Base-by-base conservation (phyloP, 495 filamentous ascomycete species). In the Penicillium odoratum region DNA sequence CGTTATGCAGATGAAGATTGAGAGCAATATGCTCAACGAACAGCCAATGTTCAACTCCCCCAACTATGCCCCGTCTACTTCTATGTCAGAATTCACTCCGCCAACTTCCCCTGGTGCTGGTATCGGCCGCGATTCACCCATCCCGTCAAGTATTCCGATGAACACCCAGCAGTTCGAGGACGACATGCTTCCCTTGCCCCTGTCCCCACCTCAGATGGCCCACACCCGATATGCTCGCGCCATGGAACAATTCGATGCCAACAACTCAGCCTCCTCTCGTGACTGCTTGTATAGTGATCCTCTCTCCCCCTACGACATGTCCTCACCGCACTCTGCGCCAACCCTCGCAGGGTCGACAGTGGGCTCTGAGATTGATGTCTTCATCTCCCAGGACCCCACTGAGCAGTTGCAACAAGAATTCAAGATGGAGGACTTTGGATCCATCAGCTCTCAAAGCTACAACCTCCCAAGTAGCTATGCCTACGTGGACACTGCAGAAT, bases 31-130 rank as follows among this genome's bases (percentile, higher is more conserved):
- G 15, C 44, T 53, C 31, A 65, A 77, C 11, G 65, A 78, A 34
- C 67, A 70, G 47, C 66, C 67, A 5, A 61, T 74, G 13, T 78
- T 81, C 54, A 67, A 64, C 51, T 69, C 74, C 50, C 68, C 72
- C 9, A 71, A 77, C 21, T 78, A 79, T 56, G 70, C 69, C 6
- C 60, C 77, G n/a, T 73, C 76, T 9, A 65, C 67, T 11, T 69
- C 68, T 28, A 63, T 76, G 21, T 78, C 79, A 29, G 74, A 77
- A 0, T 77, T 69, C 49, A 82, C 80, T 15, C 80, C 80, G 28
- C 76, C 79, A n/a, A 65, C 76, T 16, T 81, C 78, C 29, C 79
- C 79, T 6, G 71, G 72, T 9, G 63, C 65, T 53, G 71, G 64
- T 48, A 67, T 63, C 16, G 65, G 74, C 73, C 79, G 76, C 71